These are phyloP conservation scores for Eucalyptus rudis DNA, from an alignment of 345 rosid species.

Conservation along the genomic window DNA sequence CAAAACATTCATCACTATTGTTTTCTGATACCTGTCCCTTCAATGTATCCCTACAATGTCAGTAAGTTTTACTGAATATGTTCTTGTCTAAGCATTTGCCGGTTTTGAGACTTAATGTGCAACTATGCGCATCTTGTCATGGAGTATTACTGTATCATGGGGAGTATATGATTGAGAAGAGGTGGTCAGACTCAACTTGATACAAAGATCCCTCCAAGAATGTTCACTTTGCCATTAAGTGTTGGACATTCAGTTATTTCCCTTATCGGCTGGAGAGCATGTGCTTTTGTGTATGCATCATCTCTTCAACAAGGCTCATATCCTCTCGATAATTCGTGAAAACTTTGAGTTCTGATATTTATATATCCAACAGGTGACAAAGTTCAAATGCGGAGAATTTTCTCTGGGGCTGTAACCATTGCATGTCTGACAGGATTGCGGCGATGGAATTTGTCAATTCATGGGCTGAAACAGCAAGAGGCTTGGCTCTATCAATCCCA, in stretches of 20 bases:
- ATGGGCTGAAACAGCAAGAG: constrained; percentile 73
- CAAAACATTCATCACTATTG: background rate
- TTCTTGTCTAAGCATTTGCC: background rate
- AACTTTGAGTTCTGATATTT: background rate
- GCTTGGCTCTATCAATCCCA: constrained; percentile 38
- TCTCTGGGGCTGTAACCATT: constrained; percentile 62
- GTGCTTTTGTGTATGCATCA: background rate
- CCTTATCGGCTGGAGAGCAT: background rate
- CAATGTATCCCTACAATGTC: background rate
- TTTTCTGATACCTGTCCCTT: background rate
- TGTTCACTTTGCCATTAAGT: background rate
- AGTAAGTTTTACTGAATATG: background rate
- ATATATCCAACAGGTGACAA: constrained; percentile 43
- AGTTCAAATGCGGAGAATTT: constrained; percentile 63
- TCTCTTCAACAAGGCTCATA: background rate
- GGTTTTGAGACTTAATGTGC: background rate
- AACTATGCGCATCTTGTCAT: background rate
- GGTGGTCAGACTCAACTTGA: background rate
- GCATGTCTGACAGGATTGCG: constrained; percentile 73
- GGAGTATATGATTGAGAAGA: background rate
- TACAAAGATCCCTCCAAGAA: background rate
- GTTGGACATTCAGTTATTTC: background rate
- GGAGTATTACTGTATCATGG: background rate
- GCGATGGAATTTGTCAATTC: constrained; percentile 75
- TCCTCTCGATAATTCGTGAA: background rate